Evolutionary conservation across 306 rosid species (phyloP).

Genomic region (Medicago arabica): DNA sequence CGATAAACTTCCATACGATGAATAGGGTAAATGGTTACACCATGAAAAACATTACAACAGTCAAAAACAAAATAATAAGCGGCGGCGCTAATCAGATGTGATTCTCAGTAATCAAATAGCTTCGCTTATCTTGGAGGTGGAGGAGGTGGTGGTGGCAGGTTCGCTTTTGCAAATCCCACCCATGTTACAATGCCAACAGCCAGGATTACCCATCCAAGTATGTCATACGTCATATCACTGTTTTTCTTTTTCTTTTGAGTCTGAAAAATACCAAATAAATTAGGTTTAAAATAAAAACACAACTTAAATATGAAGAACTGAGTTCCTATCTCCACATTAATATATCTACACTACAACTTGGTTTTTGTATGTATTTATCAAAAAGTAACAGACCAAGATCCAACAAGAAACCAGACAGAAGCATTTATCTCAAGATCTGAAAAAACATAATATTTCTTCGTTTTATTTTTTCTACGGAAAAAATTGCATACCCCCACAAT

Average conservation of each 20-base stretch:
- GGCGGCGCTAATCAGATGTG: conserved; percentile 32
- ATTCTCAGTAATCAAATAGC: conserved; percentile 38
- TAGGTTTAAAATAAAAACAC: conserved; percentile 17
- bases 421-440: neutral
- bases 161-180: conserved; percentile 67
- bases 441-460: neutral
- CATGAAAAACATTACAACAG: conserved; percentile 29
- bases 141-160: conserved; percentile 52
- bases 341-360: neutral
- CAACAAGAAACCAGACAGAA: conserved; percentile 10
- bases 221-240: conserved; percentile 62
- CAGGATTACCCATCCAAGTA: conserved; percentile 68
- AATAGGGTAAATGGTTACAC: conserved; percentile 32
- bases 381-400: conserved; percentile 7
- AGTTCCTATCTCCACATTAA: neutral
- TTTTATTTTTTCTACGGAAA: neutral
- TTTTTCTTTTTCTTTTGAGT: conserved; percentile 59
- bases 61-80: conserved; percentile 23
- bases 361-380: neutral
- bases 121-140: conserved; percentile 53
- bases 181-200: conserved; percentile 72
- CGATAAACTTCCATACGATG: conserved; percentile 18
- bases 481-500: too few species aligned
- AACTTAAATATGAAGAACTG: neutral
- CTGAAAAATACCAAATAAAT: conserved; percentile 36